Percentiles rank a stretch among this genome's conserved stretches.
phyloP scores from a whole-genome alignment of 345 rosid species.

The Syzygium jambos region DNA sequence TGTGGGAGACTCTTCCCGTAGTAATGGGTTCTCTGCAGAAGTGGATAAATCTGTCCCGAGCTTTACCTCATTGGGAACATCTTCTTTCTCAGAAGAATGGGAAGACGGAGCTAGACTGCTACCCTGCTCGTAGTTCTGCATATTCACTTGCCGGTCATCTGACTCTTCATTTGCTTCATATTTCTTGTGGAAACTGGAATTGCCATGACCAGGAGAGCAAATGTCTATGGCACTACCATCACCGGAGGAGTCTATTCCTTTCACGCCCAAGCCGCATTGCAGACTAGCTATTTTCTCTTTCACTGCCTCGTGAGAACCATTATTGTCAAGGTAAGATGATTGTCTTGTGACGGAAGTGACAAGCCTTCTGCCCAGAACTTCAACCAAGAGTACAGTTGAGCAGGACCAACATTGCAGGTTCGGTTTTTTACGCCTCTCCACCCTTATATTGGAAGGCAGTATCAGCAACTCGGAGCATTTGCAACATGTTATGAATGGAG shows the following conservation, averaged over 20 bases:
- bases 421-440: conserved; percentile 30
- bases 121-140: conserved; percentile 26
- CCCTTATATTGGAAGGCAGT: conserved; percentile 35
- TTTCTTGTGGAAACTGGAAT: background rate
- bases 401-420: conserved; percentile 80
- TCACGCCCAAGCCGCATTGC: conserved; percentile 8
- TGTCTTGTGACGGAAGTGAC: conserved; percentile 23
- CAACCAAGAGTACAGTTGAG: conserved; percentile 34
- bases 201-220: background rate
- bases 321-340: conserved; percentile 19
- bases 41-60: conserved; percentile 1
- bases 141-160: background rate
- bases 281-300: conserved; percentile 13
- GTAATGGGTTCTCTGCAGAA: conserved; percentile 21
- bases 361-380: conserved; percentile 47
- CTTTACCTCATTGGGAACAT: conserved; percentile 39
- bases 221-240: background rate
- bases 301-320: conserved; percentile 19
- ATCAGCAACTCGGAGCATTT: conserved; percentile 65
- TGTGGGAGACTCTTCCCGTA: conserved; percentile 23
- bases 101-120: conserved; percentile 41
- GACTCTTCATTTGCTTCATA: background rate
- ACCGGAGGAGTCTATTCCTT: background rate
- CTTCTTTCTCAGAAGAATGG: conserved; percentile 49
- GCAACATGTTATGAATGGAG: conserved; percentile 65